Evolutionary conservation across 176 grass and related monocot genomes (phyloP).

Genomic region (Neostapfia colusana): DNA sequence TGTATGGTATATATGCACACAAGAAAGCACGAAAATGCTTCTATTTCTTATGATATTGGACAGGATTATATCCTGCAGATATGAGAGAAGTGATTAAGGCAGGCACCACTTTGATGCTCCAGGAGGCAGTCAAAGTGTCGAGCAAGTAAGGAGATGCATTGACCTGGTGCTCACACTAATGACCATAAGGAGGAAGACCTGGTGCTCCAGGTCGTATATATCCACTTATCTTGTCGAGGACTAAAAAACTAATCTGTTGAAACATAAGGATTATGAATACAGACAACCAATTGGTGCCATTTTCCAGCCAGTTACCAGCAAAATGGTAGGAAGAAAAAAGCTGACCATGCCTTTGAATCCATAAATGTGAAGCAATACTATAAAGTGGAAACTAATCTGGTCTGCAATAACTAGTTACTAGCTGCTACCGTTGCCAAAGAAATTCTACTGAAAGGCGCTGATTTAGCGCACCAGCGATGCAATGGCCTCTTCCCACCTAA

Average conservation of each 20-base stretch:
- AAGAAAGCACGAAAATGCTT: background rate
- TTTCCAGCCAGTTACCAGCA: background rate
- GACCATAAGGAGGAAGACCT: no score
- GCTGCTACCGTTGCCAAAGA: background rate
- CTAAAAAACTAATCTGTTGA: background rate
- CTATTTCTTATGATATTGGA: background rate
- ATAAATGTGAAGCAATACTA: constrained; percentile 3
- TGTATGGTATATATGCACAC: background rate
- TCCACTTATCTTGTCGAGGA: no score
- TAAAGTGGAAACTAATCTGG: background rate
- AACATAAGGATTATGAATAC: background rate
- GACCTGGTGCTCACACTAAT: no score
- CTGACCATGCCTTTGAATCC: background rate
- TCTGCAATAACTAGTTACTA: background rate
- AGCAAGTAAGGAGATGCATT: no score
- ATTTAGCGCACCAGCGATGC: no score
- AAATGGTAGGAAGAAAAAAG: background rate
- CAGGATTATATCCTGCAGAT: background rate
- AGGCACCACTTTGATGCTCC: no score
- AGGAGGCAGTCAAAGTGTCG: no score
- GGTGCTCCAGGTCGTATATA: no score
- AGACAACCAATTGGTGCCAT: background rate
- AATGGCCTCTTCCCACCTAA: no score
- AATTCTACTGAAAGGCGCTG: background rate
- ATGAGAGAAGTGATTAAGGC: background rate